Evolutionary conservation across 495 filamentous ascomycete genomes (phyloP).

Genomic region (Monascus purpureus): DNA sequence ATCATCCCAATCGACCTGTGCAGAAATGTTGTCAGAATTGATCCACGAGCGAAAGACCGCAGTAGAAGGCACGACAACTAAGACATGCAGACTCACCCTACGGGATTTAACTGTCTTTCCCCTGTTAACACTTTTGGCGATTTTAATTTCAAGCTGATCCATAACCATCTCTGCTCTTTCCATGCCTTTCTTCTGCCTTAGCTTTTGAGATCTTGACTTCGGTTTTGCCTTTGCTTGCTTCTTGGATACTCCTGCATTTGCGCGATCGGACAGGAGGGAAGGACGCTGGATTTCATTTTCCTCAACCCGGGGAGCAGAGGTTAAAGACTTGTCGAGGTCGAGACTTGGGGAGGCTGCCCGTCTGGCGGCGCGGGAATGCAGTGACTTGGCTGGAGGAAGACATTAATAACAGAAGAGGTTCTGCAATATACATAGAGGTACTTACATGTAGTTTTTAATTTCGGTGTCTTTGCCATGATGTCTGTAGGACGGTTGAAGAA

Average conservation of each 20-base stretch:
- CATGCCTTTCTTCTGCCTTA: constrained; percentile 55
- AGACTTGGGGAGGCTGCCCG: constrained; percentile 58
- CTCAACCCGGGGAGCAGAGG: constrained; percentile 40
- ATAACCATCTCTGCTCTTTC: constrained; percentile 58
- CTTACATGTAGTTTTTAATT: constrained; percentile 25
- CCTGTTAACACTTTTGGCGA: constrained; percentile 47
- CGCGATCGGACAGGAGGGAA: constrained; percentile 43
- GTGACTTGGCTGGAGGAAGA: constrained; percentile 22
- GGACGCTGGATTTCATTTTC: constrained; percentile 37
- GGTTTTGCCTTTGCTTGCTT: constrained; percentile 47
- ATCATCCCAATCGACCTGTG: constrained; percentile 30
- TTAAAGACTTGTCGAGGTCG: constrained; percentile 63
- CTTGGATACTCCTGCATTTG: constrained; percentile 49
- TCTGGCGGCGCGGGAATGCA: constrained; percentile 60
- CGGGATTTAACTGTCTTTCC: constrained; percentile 41
- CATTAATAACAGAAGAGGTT: constrained; percentile 7
- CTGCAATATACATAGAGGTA: constrained; percentile 4
- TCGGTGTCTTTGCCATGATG: constrained; percentile 37
- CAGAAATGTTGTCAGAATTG: constrained; percentile 7
- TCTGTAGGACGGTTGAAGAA: neutral
- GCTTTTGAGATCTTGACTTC: constrained; percentile 47
- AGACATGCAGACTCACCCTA: constrained; percentile 16
- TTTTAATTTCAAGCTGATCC: constrained; percentile 57
- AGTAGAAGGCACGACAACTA: neutral
- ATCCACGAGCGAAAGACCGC: constrained; percentile 1